Evolutionary conservation across 768 basidiomycete genomes (phyloP).

Genomic region (Naganishia friedmannii): DNA sequence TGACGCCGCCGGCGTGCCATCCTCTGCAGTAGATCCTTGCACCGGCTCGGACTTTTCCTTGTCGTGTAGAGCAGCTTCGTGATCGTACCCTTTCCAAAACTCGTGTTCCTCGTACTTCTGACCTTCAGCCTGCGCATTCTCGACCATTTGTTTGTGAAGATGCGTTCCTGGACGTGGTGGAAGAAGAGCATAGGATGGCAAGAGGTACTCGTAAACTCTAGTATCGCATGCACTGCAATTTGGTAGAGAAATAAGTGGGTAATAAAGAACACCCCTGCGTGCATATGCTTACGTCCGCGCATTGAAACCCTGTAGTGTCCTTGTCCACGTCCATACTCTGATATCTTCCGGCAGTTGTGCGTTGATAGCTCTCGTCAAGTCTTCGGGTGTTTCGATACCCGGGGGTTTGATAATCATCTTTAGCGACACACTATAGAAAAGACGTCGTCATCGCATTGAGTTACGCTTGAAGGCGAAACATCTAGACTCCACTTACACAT

Average conservation of each 20-base stretch:
- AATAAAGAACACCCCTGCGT: neutral
- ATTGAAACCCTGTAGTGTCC: conserved; percentile 56
- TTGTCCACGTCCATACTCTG: conserved; percentile 82
- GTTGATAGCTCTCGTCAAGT: conserved; percentile 73
- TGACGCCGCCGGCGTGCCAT: conserved; percentile 51
- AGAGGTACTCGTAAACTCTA: conserved; percentile 94
- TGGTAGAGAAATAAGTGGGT: neutral
- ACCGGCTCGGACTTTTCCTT: conserved; percentile 50
- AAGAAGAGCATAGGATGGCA: conserved; percentile 87
- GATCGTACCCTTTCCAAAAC: conserved; percentile 48
- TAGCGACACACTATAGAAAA: conserved; percentile 54
- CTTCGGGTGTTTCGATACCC: conserved; percentile 57
- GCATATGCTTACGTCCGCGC: conserved; percentile 49
- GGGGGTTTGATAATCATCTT: conserved; percentile 81
- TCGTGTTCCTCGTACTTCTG: conserved; percentile 30
- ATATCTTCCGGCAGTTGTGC: conserved; percentile 85
- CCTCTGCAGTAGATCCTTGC: conserved; percentile 53
- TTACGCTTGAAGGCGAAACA: neutral
- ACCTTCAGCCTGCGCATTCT: conserved; percentile 16
- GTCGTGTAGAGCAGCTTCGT: conserved; percentile 32
- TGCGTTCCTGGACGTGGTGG: conserved; percentile 78
- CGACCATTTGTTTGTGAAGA: conserved; percentile 53
- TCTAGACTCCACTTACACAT: conserved; percentile 67
- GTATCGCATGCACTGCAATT: conserved; percentile 81
- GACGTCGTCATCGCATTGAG: neutral